These are phyloP conservation scores for Venustampulla echinocandica DNA, from an alignment of 495 filamentous ascomycete species.

Conservation along the genomic window DNA sequence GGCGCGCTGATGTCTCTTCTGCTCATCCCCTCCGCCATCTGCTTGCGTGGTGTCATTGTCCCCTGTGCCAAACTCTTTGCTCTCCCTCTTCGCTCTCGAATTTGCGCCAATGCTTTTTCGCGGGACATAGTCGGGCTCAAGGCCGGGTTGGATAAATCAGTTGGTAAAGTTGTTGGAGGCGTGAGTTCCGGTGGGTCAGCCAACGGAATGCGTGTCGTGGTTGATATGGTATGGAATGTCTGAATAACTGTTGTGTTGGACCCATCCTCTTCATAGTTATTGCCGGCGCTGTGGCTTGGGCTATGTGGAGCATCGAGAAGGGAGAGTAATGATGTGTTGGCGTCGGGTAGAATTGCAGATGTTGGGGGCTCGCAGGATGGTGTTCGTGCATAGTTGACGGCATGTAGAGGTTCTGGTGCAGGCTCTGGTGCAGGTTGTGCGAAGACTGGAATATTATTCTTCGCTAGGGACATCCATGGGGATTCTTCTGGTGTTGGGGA, in stretches of 20 bases:
- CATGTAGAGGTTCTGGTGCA: not conserved
- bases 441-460: constrained; percentile 2
- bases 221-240: constrained; percentile 27
- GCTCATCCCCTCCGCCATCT: constrained; percentile 27
- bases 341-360: constrained; percentile 33
- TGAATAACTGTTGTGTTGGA: constrained; percentile 2
- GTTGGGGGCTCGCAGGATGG: constrained; percentile 44
- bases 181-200: constrained; percentile 23
- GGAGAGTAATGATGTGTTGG: constrained; percentile 42
- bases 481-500: constrained; percentile 17
- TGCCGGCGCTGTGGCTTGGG: constrained; percentile 13
- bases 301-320: constrained; percentile 43
- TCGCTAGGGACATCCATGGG: constrained; percentile 20
- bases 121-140: constrained; percentile 47
- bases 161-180: constrained; percentile 9
- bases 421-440: not conserved
- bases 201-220: constrained; percentile 36
- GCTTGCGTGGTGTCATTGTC: constrained; percentile 34
- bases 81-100: constrained; percentile 42
- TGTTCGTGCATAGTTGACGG: constrained; percentile 29
- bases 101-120: constrained; percentile 49
- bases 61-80: constrained; percentile 35
- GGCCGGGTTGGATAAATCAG: constrained; percentile 16
- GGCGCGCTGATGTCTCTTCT: constrained; percentile 38
- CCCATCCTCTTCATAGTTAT: constrained; percentile 2